Evolutionary conservation across 208 protist species (phyloP).

Genomic region (Hexamita inflata): DNA sequence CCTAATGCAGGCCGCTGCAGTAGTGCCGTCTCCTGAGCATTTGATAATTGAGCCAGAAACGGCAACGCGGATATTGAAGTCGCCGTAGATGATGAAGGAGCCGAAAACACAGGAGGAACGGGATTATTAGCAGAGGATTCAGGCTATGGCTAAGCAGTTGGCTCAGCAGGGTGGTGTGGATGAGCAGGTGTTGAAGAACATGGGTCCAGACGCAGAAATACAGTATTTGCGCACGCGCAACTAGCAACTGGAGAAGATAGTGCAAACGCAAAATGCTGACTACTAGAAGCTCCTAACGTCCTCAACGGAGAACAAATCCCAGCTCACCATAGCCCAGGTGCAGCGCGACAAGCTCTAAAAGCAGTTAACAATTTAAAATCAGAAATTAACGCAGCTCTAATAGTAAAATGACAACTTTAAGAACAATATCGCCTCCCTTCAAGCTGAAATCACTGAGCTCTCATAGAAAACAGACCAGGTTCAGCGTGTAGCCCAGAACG

Average conservation of each 20-base stretch:
- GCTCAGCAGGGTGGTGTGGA: background rate
- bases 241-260: background rate
- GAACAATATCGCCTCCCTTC: background rate
- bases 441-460: background rate
- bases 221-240: slow-evolving; percentile 3
- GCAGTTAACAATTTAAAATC: background rate
- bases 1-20: no score
- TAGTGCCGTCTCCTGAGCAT: no score
- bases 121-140: background rate
- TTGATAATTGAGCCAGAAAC: no score
- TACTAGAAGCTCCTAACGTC: background rate
- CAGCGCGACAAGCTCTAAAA: background rate
- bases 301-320: background rate
- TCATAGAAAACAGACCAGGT: background rate
- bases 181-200: background rate
- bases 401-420: background rate
- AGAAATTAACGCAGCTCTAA: background rate
- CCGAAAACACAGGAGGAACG: background rate
- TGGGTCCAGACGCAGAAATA: slow-evolving; percentile 7
- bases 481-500: background rate
- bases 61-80: no score
- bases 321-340: background rate
- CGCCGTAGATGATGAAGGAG: no score
- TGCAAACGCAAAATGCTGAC: background rate
- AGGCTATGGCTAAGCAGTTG: background rate